Conservation (phyloP, 306 rosid genomes). For the Cucurbita moschata region DNA sequence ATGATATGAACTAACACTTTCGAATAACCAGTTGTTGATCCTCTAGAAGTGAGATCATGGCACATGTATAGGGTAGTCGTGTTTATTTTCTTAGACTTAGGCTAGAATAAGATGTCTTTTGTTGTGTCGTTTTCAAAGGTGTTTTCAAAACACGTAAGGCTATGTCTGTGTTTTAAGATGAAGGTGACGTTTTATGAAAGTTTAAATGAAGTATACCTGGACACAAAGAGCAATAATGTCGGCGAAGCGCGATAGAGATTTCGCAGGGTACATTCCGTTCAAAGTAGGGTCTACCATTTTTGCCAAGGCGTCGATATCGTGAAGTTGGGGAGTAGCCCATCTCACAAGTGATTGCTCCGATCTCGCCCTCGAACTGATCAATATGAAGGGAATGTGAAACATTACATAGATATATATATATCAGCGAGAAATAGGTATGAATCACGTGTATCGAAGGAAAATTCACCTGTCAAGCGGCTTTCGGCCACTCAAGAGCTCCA, state of each 20-base stretch:
- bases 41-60: too few species aligned
- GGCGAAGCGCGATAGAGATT: slow-evolving; percentile 90
- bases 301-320: slow-evolving; percentile 86
- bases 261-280: slow-evolving; percentile 93
- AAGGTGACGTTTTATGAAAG: too few species aligned
- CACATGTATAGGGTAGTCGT: too few species aligned
- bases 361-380: slow-evolving; percentile 63
- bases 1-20: neutral
- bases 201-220: slow-evolving; percentile 39
- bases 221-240: slow-evolving; percentile 89
- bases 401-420: neutral
- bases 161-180: too few species aligned
- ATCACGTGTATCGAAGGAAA: neutral
- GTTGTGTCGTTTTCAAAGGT: too few species aligned
- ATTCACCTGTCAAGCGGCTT: slow-evolving; percentile 88
- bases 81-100: too few species aligned
- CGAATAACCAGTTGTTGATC: neutral
- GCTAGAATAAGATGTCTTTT: too few species aligned
- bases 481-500: slow-evolving; percentile 87
- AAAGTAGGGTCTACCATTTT: slow-evolving; percentile 93
- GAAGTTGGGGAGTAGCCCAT: slow-evolving; percentile 99
- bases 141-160: too few species aligned
- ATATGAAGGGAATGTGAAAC: slow-evolving; percentile 6
- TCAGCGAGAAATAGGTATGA: neutral
- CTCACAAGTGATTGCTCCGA: slow-evolving; percentile 93